Conservation (phyloP, 2,329 filamentous ascomycete species). For the Diaporthe sp. region DNA sequence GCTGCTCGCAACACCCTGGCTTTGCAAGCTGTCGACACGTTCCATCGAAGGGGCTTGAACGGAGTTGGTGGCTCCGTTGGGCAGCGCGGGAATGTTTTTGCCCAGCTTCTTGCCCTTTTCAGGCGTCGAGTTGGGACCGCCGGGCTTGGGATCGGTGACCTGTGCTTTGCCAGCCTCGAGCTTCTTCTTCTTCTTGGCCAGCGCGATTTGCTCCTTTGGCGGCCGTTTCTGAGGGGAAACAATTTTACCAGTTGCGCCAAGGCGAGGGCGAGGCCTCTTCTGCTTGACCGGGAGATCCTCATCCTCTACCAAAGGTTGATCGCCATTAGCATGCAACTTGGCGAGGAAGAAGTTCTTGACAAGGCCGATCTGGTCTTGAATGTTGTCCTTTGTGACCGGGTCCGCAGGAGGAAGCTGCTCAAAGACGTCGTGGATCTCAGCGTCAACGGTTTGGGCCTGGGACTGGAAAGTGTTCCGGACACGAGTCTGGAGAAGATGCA, state of each 20-base stretch:
- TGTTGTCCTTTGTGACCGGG: constrained; percentile 82
- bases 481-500: constrained; percentile 93
- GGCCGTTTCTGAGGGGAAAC: constrained; percentile 87
- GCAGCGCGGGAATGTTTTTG: constrained; percentile 55
- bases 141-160: constrained; percentile 60
- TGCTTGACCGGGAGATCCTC: constrained; percentile 96
- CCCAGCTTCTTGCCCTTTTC: constrained; percentile 64
- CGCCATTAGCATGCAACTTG: constrained; percentile 87
- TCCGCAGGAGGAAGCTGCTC: constrained; percentile 78
- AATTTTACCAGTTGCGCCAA: constrained; percentile 85
- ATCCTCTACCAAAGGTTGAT: constrained; percentile 90
- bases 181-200: constrained; percentile 92
- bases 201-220: constrained; percentile 83
- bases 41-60: constrained; percentile 67
- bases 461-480: constrained; percentile 89
- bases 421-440: constrained; percentile 73
- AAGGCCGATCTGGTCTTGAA: constrained; percentile 86
- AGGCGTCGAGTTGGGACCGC: constrained; percentile 52
- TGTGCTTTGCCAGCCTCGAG: constrained; percentile 67
- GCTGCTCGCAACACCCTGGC: constrained; percentile 71
- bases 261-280: constrained; percentile 77
- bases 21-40: constrained; percentile 70
- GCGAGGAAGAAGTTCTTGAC: constrained; percentile 92
- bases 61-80: constrained; percentile 57
- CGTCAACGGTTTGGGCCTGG: constrained; percentile 74